phyloP scores from a whole-genome alignment of 805 yeast species.

The Teunomyces cretensis region DNA sequence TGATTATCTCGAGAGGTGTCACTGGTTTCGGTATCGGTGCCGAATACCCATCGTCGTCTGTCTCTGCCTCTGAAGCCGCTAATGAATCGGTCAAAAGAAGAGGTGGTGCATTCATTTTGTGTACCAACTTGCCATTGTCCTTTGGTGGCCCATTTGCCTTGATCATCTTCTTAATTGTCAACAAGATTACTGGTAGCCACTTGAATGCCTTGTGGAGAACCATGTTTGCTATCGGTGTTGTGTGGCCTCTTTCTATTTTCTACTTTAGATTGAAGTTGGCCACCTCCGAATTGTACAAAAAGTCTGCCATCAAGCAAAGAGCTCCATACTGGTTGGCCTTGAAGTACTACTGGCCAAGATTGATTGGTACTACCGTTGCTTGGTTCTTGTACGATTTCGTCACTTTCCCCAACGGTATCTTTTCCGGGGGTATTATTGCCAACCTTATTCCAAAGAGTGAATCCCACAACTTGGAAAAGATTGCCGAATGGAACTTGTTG shows the following conservation, averaged over 20 bases:
- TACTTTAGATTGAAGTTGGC: slow-evolving; percentile 71
- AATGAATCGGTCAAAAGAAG: slow-evolving; percentile 63
- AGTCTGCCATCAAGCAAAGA: slow-evolving; percentile 56
- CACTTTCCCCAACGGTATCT: slow-evolving; percentile 76
- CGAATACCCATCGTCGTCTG: slow-evolving; percentile 70
- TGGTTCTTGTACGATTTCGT: slow-evolving; percentile 85
- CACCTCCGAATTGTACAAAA: slow-evolving; percentile 61
- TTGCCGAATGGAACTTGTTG: slow-evolving; percentile 73
- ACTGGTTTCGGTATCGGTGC: slow-evolving; percentile 82
- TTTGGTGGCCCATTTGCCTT: slow-evolving; percentile 81
- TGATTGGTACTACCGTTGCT: slow-evolving; percentile 69
- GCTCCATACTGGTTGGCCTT: slow-evolving; percentile 58
- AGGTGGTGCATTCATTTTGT: slow-evolving; percentile 64
- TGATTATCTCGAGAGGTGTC: slow-evolving; percentile 69
- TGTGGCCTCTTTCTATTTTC: slow-evolving; percentile 72
- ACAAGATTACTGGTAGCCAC: slow-evolving; percentile 46
- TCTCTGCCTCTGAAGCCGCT: slow-evolving; percentile 71
- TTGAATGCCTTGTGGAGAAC: slow-evolving; percentile 65
- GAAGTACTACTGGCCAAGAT: slow-evolving; percentile 65
- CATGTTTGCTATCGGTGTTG: slow-evolving; percentile 61
- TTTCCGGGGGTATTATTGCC: slow-evolving; percentile 57
- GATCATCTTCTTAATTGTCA: slow-evolving; percentile 65
- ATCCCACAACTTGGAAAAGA: slow-evolving; percentile 45
- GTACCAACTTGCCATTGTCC: slow-evolving; percentile 70
- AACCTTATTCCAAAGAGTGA: slow-evolving; percentile 39